Percentiles rank a stretch among this genome's conserved stretches.
Conservation (phyloP, 164 flowering plant genomes). For the Liriodendron chinense region DNA sequence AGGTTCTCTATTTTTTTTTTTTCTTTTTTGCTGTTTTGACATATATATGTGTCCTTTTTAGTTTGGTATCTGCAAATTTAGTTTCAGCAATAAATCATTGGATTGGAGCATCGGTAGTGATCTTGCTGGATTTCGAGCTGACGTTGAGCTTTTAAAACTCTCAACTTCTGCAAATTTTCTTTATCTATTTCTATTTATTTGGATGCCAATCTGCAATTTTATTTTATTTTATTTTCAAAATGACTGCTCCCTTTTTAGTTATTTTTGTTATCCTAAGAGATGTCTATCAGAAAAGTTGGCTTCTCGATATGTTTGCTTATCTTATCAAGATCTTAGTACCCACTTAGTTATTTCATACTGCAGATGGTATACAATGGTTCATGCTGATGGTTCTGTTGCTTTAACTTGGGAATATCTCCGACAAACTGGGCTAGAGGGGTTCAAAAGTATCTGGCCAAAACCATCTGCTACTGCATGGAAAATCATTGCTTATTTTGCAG, state of each 20-base stretch:
- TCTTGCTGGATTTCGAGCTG: background rate
- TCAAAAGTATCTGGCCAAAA: constrained; percentile 74
- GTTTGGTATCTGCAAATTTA: too few relatives aligned
- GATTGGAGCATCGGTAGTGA: too few relatives aligned
- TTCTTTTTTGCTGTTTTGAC: too few relatives aligned
- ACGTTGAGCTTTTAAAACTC: background rate
- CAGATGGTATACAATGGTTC: constrained; percentile 99
- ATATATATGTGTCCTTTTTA: too few relatives aligned
- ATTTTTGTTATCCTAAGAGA: background rate
- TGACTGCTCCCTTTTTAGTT: too few relatives aligned
- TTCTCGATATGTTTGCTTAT: background rate
- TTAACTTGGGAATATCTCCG: constrained; percentile 59
- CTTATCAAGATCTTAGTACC: background rate
- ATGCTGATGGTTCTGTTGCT: constrained; percentile 82
- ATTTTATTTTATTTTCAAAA: background rate
- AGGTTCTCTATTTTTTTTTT: too few relatives aligned
- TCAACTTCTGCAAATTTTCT: background rate
- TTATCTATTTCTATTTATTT: background rate
- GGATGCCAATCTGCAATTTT: background rate
- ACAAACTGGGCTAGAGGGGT: constrained; percentile 67
- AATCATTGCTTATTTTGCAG: constrained; percentile 72
- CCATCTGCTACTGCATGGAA: constrained; percentile 81
- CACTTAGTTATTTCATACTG: constrained; percentile 14
- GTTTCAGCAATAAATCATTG: too few relatives aligned
- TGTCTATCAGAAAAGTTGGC: background rate